These are phyloP conservation scores for Rhodosporidiobolus odoratus DNA, from an alignment of 768 basidiomycete genomes.

Conservation along the genomic window DNA sequence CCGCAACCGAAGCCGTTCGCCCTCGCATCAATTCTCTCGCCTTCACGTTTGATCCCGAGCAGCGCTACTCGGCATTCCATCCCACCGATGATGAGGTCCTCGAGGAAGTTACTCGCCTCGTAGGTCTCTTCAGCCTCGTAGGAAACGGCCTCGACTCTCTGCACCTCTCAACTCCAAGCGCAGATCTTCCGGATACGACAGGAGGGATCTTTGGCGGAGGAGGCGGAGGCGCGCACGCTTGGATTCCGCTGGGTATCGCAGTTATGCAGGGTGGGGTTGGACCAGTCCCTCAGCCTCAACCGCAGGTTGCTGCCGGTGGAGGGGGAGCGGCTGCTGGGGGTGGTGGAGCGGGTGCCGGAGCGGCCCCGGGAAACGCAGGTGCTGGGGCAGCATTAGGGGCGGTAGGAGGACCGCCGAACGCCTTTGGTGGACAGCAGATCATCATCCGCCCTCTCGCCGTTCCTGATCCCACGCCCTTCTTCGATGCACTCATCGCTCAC, in stretches of 20 bases:
- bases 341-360: background rate
- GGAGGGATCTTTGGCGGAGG: background rate
- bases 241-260: background rate
- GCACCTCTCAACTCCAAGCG: background rate
- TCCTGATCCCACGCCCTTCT: constrained; percentile 7
- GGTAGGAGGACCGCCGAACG: background rate
- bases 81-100: background rate
- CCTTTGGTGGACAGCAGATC: background rate
- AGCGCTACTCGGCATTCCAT: background rate
- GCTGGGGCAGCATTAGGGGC: background rate
- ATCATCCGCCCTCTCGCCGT: background rate
- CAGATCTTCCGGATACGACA: background rate
- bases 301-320: background rate
- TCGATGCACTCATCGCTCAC: background rate
- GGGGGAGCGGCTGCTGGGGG: background rate
- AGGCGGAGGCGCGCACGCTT: no score
- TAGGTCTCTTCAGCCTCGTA: background rate
- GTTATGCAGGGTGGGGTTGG: background rate
- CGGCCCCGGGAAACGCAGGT: background rate
- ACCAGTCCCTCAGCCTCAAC: background rate
- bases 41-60: constrained; percentile 19
- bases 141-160: background rate
- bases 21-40: constrained; percentile 8
- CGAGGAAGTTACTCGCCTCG: background rate
- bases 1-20: background rate